These are phyloP conservation scores for Daedaleopsis nitida DNA, from an alignment of 768 basidiomycete genomes.

Conservation along the genomic window DNA sequence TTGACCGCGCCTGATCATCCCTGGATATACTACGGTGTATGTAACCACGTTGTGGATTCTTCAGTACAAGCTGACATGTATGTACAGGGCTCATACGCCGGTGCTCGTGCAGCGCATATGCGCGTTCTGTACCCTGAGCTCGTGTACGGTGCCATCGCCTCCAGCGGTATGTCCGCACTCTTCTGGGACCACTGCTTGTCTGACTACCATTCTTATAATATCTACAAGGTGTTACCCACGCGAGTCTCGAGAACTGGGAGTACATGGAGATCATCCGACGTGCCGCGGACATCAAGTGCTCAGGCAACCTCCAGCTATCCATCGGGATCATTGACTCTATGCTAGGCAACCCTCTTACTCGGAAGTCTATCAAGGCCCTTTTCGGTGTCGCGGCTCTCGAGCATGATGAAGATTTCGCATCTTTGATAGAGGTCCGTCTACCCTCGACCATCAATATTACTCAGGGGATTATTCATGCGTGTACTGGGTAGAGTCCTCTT, in stretches of 20 bases:
- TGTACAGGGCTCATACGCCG: conserved; percentile 81
- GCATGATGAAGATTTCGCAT: conserved; percentile 79
- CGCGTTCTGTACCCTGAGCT: conserved; percentile 82
- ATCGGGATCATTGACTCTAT: conserved; percentile 64
- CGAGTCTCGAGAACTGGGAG: conserved; percentile 79
- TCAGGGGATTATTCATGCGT: not conserved
- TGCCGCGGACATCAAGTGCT: conserved; percentile 66
- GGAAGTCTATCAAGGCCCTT: conserved; percentile 60
- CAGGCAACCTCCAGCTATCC: conserved; percentile 55
- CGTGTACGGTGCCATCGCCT: conserved; percentile 89
- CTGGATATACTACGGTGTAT: conserved; percentile 93
- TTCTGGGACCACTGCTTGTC: not conserved
- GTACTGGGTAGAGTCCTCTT: conserved; percentile 51
- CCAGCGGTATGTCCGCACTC: conserved; percentile 58
- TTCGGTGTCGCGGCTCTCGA: conserved; percentile 74
- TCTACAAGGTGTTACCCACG: conserved; percentile 77
- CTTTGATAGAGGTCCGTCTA: conserved; percentile 57
- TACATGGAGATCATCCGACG: conserved; percentile 83
- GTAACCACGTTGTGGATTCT: conserved; percentile 23
- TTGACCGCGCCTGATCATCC: conserved; percentile 72
- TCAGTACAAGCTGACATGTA: not conserved
- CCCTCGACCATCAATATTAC: not conserved
- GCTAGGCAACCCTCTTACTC: conserved; percentile 47
- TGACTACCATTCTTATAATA: not conserved
- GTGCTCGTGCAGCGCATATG: conserved; percentile 93